These are phyloP conservation scores for Penicillium parvum DNA, from an alignment of 495 filamentous ascomycete genomes.

Conservation along the genomic window DNA sequence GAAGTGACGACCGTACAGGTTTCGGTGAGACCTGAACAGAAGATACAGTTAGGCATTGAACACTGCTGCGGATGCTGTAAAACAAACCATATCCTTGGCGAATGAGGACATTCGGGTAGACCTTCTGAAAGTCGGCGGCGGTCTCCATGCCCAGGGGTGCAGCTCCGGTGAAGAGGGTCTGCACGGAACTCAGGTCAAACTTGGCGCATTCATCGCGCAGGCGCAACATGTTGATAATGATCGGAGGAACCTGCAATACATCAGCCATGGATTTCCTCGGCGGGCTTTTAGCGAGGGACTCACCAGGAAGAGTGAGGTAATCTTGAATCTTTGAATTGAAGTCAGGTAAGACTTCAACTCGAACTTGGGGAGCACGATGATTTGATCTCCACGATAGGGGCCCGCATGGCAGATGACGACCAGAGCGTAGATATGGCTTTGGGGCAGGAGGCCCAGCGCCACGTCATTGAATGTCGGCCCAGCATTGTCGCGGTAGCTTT, in stretches of 20 bases:
- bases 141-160: conserved; percentile 81
- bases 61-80: neutral
- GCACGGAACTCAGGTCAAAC: conserved; percentile 71
- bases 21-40: conserved; percentile 66
- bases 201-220: conserved; percentile 57
- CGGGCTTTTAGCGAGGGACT: conserved; percentile 14
- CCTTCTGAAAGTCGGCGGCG: conserved; percentile 57
- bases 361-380: conserved; percentile 81
- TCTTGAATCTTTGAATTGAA: conserved; percentile 69
- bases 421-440: conserved; percentile 83
- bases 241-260: conserved; percentile 65
- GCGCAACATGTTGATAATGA: conserved; percentile 76
- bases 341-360: conserved; percentile 62
- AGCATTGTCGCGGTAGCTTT: conserved; percentile 35
- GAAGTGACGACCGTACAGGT: conserved; percentile 68
- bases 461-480: conserved; percentile 52
- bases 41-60: conserved; percentile 7
- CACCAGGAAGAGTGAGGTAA: conserved; percentile 64
- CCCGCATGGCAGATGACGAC: conserved; percentile 69
- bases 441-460: conserved; percentile 68
- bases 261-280: neutral
- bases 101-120: conserved; percentile 63
- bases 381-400: conserved; percentile 70
- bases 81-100: conserved; percentile 87
- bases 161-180: conserved; percentile 69